A percentile compares a stretch with the other conserved stretches of the same genome.
These are phyloP conservation scores for Rehmannia glutinosa DNA, from an alignment of 257 asterid genomes.

Conservation along the genomic window DNA sequence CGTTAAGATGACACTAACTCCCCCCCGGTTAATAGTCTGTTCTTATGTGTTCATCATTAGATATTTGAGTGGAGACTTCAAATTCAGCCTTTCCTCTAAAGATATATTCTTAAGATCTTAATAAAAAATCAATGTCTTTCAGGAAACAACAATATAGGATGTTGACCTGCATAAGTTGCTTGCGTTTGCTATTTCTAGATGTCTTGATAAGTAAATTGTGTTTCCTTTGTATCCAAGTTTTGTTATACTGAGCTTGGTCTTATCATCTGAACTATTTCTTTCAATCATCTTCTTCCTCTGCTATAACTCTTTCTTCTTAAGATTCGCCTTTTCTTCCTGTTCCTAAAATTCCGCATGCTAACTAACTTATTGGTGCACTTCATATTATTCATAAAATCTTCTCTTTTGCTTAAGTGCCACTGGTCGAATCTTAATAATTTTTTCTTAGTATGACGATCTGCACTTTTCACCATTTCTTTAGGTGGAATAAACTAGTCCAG, in stretches of 20 bases:
- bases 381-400: slow-evolving; percentile 1
- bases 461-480: slow-evolving; percentile 22
- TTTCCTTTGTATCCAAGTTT: slow-evolving; percentile 3
- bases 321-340: background rate
- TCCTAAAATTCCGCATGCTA: background rate
- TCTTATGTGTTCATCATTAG: background rate
- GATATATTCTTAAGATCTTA: no score
- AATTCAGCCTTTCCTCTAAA: background rate
- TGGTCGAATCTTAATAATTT: slow-evolving; percentile 13
- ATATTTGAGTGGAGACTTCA: background rate
- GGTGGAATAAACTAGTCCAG: slow-evolving; percentile 98
- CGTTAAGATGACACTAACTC: no score
- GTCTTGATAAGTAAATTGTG: background rate
- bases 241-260: background rate
- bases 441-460: slow-evolving; percentile 12
- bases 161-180: background rate
- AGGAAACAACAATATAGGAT: no score
- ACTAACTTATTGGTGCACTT: background rate
- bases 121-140: no score
- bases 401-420: background rate
- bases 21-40: background rate
- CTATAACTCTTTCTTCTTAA: background rate
- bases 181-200: background rate
- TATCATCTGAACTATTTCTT: background rate
- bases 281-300: background rate